These are phyloP conservation scores for Brassica carinata DNA, from an alignment of 345 rosid species.

Conservation along the genomic window DNA sequence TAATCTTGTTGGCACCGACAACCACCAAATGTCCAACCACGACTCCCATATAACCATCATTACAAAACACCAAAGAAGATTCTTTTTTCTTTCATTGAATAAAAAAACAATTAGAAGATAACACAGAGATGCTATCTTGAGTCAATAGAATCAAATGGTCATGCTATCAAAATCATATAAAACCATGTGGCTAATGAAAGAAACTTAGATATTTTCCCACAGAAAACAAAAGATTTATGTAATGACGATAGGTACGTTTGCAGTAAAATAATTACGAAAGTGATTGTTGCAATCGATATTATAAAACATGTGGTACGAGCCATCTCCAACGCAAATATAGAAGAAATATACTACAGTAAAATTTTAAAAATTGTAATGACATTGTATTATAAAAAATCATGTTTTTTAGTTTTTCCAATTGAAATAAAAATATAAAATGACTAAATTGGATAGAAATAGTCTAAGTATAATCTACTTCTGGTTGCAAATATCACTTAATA, in stretches of 20 bases:
- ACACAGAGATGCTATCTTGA: not conserved
- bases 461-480: too few species aligned
- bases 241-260: not conserved
- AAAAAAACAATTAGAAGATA: not conserved
- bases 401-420: too few species aligned
- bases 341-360: too few species aligned
- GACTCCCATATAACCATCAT: conserved; percentile 37
- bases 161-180: not conserved
- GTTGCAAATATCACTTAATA: too few species aligned
- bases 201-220: not conserved
- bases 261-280: conserved; percentile 9
- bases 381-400: too few species aligned
- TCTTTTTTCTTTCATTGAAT: conserved; percentile 7
- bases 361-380: too few species aligned
- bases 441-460: too few species aligned
- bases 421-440: too few species aligned
- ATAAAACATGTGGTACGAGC: not conserved
- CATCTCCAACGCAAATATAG: too few species aligned
- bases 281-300: conserved; percentile 22
- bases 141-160: not conserved
- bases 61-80: conserved; percentile 37
- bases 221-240: not conserved
- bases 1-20: not conserved
- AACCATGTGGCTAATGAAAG: not conserved
- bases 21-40: conserved; percentile 41